These are phyloP conservation scores for Croton setiger DNA, from an alignment of 441 rosid genomes.

Conservation along the genomic window DNA sequence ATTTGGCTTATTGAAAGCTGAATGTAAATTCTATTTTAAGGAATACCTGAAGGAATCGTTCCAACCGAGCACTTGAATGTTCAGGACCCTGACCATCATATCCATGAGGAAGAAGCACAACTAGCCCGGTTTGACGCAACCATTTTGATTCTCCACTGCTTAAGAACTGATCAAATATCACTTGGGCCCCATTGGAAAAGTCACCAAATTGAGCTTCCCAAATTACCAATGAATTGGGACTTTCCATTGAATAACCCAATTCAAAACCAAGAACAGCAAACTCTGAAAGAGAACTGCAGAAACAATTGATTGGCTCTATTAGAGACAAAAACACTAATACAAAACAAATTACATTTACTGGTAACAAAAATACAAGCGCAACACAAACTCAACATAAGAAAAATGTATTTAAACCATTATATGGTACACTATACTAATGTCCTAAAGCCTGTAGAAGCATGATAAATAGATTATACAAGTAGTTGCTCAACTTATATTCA, in stretches of 20 bases:
- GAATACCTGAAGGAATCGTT: constrained; percentile 90
- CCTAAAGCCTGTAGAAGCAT: neutral
- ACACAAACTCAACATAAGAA: neutral
- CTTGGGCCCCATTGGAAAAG: constrained; percentile 94
- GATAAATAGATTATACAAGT: neutral
- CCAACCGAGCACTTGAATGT: constrained; percentile 95
- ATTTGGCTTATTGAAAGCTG: neutral
- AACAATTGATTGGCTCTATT: constrained; percentile 15
- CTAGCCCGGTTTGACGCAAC: constrained; percentile 97
- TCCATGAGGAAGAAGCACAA: constrained; percentile 91
- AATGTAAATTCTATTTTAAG: neutral
- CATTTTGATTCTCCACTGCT: constrained; percentile 98
- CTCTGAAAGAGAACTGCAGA: constrained; percentile 89
- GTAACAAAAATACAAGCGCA: neutral
- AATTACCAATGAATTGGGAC: constrained; percentile 77
- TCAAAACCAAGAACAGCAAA: constrained; percentile 98
- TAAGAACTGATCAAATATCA: constrained; percentile 90
- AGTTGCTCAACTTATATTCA: neutral
- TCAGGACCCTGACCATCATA: constrained; percentile 99
- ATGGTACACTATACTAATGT: neutral
- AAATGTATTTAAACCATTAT: neutral
- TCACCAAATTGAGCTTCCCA: constrained; percentile 99
- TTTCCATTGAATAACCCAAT: constrained; percentile 97
- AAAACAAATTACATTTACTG: too few relatives aligned
- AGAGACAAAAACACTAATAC: too few relatives aligned